phyloP scores from a whole-genome alignment of 805 yeast species.

The Spathaspora passalidarum region DNA sequence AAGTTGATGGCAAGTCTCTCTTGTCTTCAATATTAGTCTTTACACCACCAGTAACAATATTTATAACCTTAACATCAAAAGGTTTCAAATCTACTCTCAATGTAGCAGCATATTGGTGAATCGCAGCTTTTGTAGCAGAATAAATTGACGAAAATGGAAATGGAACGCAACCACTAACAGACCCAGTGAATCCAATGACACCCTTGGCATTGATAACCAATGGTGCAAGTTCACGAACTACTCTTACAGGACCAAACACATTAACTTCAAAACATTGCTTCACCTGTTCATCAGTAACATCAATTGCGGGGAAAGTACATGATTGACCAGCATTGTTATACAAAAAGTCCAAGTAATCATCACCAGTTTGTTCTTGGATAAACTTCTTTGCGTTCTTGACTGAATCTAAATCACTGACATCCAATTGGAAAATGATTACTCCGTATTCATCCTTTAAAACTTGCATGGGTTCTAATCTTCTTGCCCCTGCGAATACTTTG shows the following conservation, averaged over 20 bases:
- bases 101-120: conserved; percentile 65
- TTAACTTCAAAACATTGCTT: conserved; percentile 59
- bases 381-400: conserved; percentile 42
- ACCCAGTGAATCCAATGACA: conserved; percentile 70
- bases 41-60: conserved; percentile 75
- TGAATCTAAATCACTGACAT: conserved; percentile 53
- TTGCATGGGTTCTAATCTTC: conserved; percentile 62
- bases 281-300: conserved; percentile 54
- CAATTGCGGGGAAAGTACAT: conserved; percentile 68
- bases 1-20: conserved; percentile 53
- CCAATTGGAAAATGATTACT: conserved; percentile 49
- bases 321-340: conserved; percentile 79
- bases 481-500: conserved; percentile 70
- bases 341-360: conserved; percentile 50
- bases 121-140: conserved; percentile 70
- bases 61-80: conserved; percentile 67
- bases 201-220: conserved; percentile 65
- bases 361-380: conserved; percentile 42
- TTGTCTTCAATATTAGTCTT: conserved; percentile 66
- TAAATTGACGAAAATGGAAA: conserved; percentile 72
- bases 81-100: conserved; percentile 68
- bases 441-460: conserved; percentile 42
- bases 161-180: conserved; percentile 60
- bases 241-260: conserved; percentile 65
- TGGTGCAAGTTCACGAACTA: conserved; percentile 55